Percentiles rank a stretch among this genome's conserved stretches.
These are phyloP conservation scores for Leccinum arenicola DNA, from an alignment of 768 basidiomycete genomes.

Conservation along the genomic window DNA sequence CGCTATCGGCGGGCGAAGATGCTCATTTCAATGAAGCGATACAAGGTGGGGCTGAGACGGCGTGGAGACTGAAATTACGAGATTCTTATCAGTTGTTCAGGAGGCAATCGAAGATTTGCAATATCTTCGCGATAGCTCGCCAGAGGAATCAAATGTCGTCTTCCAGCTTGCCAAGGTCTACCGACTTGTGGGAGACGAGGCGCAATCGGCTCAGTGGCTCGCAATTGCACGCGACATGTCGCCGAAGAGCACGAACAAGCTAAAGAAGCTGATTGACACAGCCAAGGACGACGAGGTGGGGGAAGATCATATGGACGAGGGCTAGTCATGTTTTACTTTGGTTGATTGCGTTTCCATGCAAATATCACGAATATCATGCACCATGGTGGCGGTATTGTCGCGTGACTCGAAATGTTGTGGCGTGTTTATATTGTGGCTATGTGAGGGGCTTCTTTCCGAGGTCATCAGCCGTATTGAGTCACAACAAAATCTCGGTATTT, in stretches of 20 bases:
- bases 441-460: constrained; percentile 32
- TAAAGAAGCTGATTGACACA: constrained; percentile 74
- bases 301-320: constrained; percentile 75
- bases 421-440: constrained; percentile 26
- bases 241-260: constrained; percentile 84
- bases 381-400: constrained; percentile 21
- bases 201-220: constrained; percentile 80
- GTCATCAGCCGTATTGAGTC: constrained; percentile 30
- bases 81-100: constrained; percentile 42
- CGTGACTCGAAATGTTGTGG: constrained; percentile 26
- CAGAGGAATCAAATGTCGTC: constrained; percentile 94
- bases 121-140: constrained; percentile 74
- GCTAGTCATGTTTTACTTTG: constrained; percentile 20
- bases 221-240: constrained; percentile 92
- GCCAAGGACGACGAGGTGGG: constrained; percentile 55
- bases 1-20: constrained; percentile 93
- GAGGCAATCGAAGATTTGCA: constrained; percentile 80
- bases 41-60: constrained; percentile 54
- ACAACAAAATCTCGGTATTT: constrained; percentile 30
- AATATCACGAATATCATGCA: not conserved
- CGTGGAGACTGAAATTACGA: constrained; percentile 22
- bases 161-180: constrained; percentile 96
- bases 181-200: constrained; percentile 72
- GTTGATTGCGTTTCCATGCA: constrained; percentile 5
- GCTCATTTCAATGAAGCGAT: constrained; percentile 78